Base-by-base conservation (phyloP, 2,329 filamentous ascomycete genomes). In the Colletotrichum australisinense region DNA sequence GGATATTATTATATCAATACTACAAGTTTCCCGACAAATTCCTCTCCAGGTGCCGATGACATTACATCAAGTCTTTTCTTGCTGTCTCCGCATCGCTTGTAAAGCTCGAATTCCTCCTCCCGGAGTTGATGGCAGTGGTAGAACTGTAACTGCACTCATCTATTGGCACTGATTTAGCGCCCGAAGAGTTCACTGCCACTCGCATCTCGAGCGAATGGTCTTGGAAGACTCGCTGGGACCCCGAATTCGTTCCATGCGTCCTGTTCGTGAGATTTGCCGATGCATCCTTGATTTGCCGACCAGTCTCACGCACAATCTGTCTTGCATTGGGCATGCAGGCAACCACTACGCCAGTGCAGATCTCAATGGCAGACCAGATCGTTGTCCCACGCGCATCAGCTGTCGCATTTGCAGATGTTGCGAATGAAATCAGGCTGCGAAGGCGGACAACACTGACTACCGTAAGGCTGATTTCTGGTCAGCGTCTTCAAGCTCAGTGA, bases 341-440 rank as follows among this genome's bases (percentile, higher is more conserved):
- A 11, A 64, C 65, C 19, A 63, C 59, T 1, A 69, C 42, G 22
- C 65, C 53, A 9, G 53, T 64, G n/a, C 59, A 63, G 5, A 64
- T 19, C 12, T 72, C 65, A 9, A 72, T 60, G 24, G 57, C 62
- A 9, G 69, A 69, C 58, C 65, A 64, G 7, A 69, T 59, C 5
- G 24, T 64, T 1, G 59, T 55, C 28, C 69, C 65, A 14, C 65
- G 58, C 19, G 65, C 65, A 4, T 72, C 63, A n/a, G 53, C 58
- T 65, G 65, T 72, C 11, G 53, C 65, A 28, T 69, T 72, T 16
- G 59, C 57, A 14, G 65, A 59, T 24, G 69, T 69, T 1, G 79
- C 63, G 76, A 89, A 87, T 78, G 89, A 88, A 11, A 87, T 59
- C 9, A 89, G 70, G 0, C 65, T 69, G 6, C 24, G 30, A n/a